Conservation (phyloP, 371 early-diverging fungal genomes). For the Actinomortierella ambigua region DNA sequence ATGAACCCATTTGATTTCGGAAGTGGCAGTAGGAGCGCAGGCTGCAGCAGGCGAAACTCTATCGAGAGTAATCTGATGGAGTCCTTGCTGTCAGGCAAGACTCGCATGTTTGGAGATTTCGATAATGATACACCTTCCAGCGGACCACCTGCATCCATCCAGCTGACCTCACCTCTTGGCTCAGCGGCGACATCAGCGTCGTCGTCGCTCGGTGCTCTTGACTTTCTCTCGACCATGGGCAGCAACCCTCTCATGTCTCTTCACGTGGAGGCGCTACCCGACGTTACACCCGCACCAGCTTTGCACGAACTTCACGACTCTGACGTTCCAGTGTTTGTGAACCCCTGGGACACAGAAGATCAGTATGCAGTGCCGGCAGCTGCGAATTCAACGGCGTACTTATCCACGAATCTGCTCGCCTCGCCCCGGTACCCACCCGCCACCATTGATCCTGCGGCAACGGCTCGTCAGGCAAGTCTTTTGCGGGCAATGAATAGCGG, state of each 20-base stretch:
- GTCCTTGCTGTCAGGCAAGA: constrained; percentile 29
- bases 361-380: constrained; percentile 12
- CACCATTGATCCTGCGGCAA: constrained; percentile 6
- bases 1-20: constrained; percentile 23
- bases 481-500: constrained; percentile 26
- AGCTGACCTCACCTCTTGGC: constrained; percentile 5
- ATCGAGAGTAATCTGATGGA: constrained; percentile 41
- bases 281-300: neutral
- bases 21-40: constrained; percentile 37
- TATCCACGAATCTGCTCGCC: constrained; percentile 14
- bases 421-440: neutral
- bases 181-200: constrained; percentile 2
- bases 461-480: constrained; percentile 29
- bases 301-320: neutral
- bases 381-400: constrained; percentile 18
- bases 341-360: constrained; percentile 33
- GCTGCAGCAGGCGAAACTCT: constrained; percentile 31
- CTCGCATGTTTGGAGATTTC: constrained; percentile 30
- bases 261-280: neutral
- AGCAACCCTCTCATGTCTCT: neutral
- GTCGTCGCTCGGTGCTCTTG: neutral
- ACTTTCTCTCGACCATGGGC: neutral
- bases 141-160: neutral
- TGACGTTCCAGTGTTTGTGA: constrained; percentile 21
- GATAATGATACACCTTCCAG: constrained; percentile 1